Evolutionary conservation across 441 rosid species (phyloP), one percentile per base, ranked within the genome.

Genomic region (Breynia disticha): DNA sequence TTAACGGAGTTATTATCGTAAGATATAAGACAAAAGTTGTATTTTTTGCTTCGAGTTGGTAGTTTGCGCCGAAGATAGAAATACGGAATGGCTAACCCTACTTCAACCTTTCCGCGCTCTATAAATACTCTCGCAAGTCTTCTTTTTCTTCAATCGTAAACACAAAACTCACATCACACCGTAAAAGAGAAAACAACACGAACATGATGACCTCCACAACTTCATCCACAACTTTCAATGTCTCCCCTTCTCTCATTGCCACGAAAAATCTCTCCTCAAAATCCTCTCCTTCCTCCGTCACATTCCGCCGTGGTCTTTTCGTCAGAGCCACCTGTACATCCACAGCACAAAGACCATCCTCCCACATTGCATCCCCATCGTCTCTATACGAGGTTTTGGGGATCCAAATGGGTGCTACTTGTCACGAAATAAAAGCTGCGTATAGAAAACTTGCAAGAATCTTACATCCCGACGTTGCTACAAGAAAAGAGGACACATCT

Each of bases 381-480:
- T 80, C 90, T 0, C 68, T 80, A 2, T 83, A 83, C 61, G 80
- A 73, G 15, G 77, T 78, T 8, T 63, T 83, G 19, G 87, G 87
- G 55, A 64, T 83, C 51, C 77, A 63, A 59, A 52, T n/a, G 52
- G 83, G 76, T 9, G 90, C 90, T 60, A 57, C 79, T 49, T 61
- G 60, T 50, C 76, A 66, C 61, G 90, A 83, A 52, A 79, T 83
- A 63, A 83, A 81, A 66, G 18, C 80, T n/a, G 87, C 90, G 13
- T 83, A 83, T 61, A 47, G 90, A 66, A 68, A 61, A 63, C 47
- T 83, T 54, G 87, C 87, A 13, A 69, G 90, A 53, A 70, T 71
- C 14, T 52, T 80, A 44, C 90, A 83, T 59, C 90, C 90, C 16
- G 90, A 80, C 37, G 84, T 72, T 1, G 78, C 76, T 9, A 55